Evolutionary conservation across 768 basidiomycete genomes (phyloP).

Genomic region (Kwoniella mangroviensis): DNA sequence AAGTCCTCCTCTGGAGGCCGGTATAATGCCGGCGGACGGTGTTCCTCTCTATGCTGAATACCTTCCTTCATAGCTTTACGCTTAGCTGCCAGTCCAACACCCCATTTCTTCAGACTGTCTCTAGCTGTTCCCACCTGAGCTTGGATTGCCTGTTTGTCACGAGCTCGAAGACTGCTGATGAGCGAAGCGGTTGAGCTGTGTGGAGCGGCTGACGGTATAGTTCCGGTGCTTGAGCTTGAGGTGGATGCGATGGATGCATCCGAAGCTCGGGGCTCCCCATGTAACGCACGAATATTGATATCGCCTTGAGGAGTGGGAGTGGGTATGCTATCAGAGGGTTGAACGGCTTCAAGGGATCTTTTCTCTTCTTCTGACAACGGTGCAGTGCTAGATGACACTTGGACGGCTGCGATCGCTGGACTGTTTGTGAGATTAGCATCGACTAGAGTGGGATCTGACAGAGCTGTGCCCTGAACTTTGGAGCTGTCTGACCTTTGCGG

Average conservation of each 20-base stretch:
- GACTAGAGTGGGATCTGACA: not conserved
- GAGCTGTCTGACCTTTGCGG: slow-evolving; percentile 2
- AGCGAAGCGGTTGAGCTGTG: slow-evolving; percentile 63
- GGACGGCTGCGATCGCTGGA: slow-evolving; percentile 14
- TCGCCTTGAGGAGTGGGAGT: not conserved
- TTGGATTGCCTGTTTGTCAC: slow-evolving; percentile 82
- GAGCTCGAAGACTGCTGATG: slow-evolving; percentile 74
- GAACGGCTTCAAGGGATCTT: not conserved
- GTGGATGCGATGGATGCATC: slow-evolving; percentile 1
- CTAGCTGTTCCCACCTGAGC: slow-evolving; percentile 70
- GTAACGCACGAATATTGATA: not conserved
- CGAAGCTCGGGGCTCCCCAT: not conserved
- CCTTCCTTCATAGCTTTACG: slow-evolving; percentile 24
- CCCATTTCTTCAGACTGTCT: slow-evolving; percentile 91
- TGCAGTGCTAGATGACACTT: slow-evolving; percentile 16
- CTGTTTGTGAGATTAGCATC: slow-evolving; percentile 13
- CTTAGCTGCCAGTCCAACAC: slow-evolving; percentile 72
- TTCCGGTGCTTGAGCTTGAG: slow-evolving; percentile 1
- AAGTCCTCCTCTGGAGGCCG: slow-evolving; percentile 41
- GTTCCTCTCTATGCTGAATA: slow-evolving; percentile 12
- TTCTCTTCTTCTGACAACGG: not conserved
- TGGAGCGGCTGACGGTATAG: slow-evolving; percentile 13
- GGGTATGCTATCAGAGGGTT: not conserved
- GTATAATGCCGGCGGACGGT: slow-evolving; percentile 34
- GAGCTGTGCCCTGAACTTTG: not conserved